Conservation (phyloP, 2,329 filamentous ascomycete genomes). For the Davidsoniella virescens region DNA sequence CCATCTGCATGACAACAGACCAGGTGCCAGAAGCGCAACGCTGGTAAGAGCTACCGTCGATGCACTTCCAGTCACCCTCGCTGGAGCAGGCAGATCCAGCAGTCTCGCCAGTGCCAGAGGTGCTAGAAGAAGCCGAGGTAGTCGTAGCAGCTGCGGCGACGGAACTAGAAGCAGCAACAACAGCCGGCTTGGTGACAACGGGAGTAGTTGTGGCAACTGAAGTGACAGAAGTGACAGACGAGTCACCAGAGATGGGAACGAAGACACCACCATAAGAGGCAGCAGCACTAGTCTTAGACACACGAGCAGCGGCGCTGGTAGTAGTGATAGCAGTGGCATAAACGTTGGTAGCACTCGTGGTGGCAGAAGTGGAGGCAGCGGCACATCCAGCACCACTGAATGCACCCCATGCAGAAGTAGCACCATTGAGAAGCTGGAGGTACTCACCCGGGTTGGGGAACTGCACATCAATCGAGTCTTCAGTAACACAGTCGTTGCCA, state of each 20-base stretch:
- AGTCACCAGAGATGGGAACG: conserved; percentile 19
- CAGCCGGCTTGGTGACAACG: not conserved
- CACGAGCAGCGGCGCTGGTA: not conserved
- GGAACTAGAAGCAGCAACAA: conserved; percentile 7
- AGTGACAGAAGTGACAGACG: conserved; percentile 13
- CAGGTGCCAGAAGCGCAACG: conserved; percentile 37
- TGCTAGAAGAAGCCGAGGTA: conserved; percentile 14
- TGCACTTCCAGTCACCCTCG: conserved; percentile 39
- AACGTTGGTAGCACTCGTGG: conserved; percentile 8
- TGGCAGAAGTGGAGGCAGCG: conserved; percentile 16
- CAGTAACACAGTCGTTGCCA: conserved; percentile 35
- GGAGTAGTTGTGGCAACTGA: conserved; percentile 10
- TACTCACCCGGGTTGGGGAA: conserved; percentile 47
- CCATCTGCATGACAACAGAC: conserved; percentile 27
- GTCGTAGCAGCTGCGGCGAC: conserved; percentile 14
- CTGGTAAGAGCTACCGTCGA: conserved; percentile 34
- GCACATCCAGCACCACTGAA: conserved; percentile 16
- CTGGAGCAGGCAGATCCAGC: conserved; percentile 29
- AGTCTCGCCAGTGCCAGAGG: conserved; percentile 17
- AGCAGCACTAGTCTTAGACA: conserved; percentile 14
- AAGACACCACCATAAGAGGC: conserved; percentile 25
- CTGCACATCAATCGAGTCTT: conserved; percentile 32
- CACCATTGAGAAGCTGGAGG: conserved; percentile 31
- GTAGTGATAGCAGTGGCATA: not conserved
- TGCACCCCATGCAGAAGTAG: conserved; percentile 21